Evolutionary conservation across 208 protist genomes (phyloP), one percentile per base, ranked within the genome.

Genomic region (Trypanosoma mega): DNA sequence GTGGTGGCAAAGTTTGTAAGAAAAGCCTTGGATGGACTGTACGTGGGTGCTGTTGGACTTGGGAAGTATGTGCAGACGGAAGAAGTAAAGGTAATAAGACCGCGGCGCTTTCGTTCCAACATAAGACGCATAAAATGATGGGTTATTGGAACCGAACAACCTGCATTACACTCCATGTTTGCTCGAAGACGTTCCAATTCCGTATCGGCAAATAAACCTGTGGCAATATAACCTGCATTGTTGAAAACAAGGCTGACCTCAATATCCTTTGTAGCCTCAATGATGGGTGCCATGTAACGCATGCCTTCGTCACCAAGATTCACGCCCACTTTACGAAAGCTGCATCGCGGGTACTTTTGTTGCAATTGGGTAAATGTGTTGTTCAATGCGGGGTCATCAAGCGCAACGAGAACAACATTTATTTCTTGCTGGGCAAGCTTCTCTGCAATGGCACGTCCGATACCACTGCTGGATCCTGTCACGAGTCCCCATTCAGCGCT

Each of bases 381-480:
- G 18, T 80, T 75, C 31, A 98, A 75, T 64, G 93, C 82, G n/a
- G 80, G 79, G 66, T 97, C 71, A 45, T 86, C 92, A 49, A 97
- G 74, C 1, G 85, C 83, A 37, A 98, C 75, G 14, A 98, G 80
- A 21, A 97, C 78, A 33, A 98, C 77, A 66, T 92, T 97, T 41
- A 98, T 87, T 37, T 83, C 82, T 55, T 93, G 85, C 53, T 70
- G 72, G 9, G 95, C 95, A n/a, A 98, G 83, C 78, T 95, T 94
- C 53, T 96, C 74, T 6, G 91, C 77, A 55, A 97, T 97, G 24
- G 88, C 94, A 63, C 89, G 93, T 26, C 97, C 97, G 60, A 98
- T 98, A 39, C 97, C 97, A 71, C 96, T 97, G 59, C 94, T 97
- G 9, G 83, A 81, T 54, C 97, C 97, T 18, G 97, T 98, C 16